Percentiles rank a stretch among this genome's conserved stretches.
Evolutionary conservation across 306 rosid species (phyloP).

Genomic region (Vicia villosa): DNA sequence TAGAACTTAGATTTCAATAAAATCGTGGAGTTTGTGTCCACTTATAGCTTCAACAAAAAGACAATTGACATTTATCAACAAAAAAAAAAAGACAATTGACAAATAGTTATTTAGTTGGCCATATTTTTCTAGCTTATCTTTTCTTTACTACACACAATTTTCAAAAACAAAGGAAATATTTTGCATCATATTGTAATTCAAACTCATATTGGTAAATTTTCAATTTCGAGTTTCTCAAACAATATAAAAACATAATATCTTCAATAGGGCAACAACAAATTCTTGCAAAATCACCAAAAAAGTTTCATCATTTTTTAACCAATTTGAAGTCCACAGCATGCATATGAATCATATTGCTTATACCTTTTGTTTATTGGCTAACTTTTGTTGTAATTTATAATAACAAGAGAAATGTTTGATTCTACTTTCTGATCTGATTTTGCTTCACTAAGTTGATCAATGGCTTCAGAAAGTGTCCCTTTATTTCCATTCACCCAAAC

Average conservation of each 20-base stretch:
- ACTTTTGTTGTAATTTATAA: conserved; percentile 19
- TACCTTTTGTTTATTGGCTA: conserved; percentile 16
- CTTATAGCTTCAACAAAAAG: too few species aligned
- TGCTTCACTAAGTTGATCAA: conserved; percentile 11
- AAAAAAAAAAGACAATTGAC: too few species aligned
- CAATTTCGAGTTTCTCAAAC: too few species aligned
- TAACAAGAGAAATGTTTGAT: conserved; percentile 33
- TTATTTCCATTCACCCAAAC: conserved; percentile 33
- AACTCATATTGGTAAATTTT: too few species aligned
- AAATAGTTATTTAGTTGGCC: too few species aligned
- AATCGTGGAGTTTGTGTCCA: too few species aligned
- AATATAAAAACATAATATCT: not conserved
- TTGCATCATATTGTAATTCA: not conserved
- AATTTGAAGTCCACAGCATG: not conserved
- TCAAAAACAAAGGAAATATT: too few species aligned
- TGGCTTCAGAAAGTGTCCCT: conserved; percentile 12
- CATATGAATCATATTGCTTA: not conserved
- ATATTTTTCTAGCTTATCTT: too few species aligned
- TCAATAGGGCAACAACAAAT: not conserved
- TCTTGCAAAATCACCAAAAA: not conserved
- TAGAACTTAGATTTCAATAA: too few species aligned
- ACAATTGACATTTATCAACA: too few species aligned
- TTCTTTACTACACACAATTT: too few species aligned
- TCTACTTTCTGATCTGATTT: conserved; percentile 28
- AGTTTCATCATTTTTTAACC: not conserved